Conservation (phyloP, 306 rosid genomes). For the Cucurbita moschata region DNA sequence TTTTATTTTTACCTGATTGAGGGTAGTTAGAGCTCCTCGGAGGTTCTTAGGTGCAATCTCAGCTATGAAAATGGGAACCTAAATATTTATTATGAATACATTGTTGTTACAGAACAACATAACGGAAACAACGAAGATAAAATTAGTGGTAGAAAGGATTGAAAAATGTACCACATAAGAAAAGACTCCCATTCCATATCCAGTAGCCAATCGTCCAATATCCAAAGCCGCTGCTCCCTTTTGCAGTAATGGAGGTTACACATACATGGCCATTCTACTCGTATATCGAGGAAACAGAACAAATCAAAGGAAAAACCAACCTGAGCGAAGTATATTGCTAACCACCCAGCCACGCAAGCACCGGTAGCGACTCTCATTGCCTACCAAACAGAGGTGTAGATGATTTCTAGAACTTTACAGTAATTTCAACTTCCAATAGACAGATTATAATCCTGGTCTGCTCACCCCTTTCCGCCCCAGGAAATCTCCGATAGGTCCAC, state of each 20-base stretch:
- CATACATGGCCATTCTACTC: background rate
- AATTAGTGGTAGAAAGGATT: background rate
- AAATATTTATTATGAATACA: background rate
- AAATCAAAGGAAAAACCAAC: slow-evolving; percentile 18
- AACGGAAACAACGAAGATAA: background rate
- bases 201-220: slow-evolving; percentile 85
- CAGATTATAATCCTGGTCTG: background rate
- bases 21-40: slow-evolving; percentile 66
- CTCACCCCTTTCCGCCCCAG: slow-evolving; percentile 78
- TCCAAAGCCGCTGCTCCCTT: slow-evolving; percentile 58
- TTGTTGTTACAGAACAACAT: background rate
- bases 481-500: slow-evolving; percentile 59
- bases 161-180: slow-evolving; percentile 51
- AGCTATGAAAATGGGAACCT: slow-evolving; percentile 74
- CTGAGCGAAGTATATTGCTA: slow-evolving; percentile 67
- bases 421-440: background rate
- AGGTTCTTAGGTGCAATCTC: slow-evolving; percentile 89
- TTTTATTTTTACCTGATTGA: slow-evolving; percentile 51
- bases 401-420: background rate
- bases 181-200: slow-evolving; percentile 94
- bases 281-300: slow-evolving; percentile 10
- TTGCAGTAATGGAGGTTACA: background rate
- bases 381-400: slow-evolving; percentile 25
- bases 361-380: slow-evolving; percentile 73
- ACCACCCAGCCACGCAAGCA: slow-evolving; percentile 71